Evolutionary conservation across 2,329 filamentous ascomycete species (phyloP).

Genomic region (Dactylella cylindrospora): DNA sequence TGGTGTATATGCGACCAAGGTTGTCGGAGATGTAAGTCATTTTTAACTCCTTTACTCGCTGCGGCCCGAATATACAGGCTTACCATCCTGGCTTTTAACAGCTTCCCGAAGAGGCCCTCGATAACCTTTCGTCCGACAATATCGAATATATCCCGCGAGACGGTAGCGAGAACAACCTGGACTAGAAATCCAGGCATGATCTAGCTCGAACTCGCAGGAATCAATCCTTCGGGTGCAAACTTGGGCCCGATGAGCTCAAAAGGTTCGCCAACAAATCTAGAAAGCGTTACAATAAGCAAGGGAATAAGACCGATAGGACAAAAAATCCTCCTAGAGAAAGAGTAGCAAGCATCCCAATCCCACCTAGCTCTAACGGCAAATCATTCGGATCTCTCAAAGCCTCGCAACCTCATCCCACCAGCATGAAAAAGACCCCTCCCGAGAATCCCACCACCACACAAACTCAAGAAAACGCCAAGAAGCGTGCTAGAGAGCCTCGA

Average conservation of each 20-base stretch:
- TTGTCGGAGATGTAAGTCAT: conserved; percentile 69
- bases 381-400: too few relatives aligned
- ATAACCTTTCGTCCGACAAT: conserved; percentile 64
- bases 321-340: too few relatives aligned
- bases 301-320: too few relatives aligned
- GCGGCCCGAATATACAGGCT: background rate
- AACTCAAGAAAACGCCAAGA: too few relatives aligned
- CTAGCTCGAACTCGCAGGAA: background rate
- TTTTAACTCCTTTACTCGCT: background rate
- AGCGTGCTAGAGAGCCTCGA: too few relatives aligned
- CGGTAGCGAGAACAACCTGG: conserved; percentile 47
- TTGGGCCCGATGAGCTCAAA: background rate
- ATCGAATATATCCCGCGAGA: conserved; percentile 64
- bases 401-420: too few relatives aligned
- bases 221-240: too few relatives aligned
- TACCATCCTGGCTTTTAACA: conserved; percentile 6
- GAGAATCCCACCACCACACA: too few relatives aligned
- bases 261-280: background rate
- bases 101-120: conserved; percentile 66
- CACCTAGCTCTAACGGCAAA: too few relatives aligned
- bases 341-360: too few relatives aligned
- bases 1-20: conserved; percentile 92
- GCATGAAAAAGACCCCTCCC: too few relatives aligned
- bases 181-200: conserved; percentile 6
- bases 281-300: too few relatives aligned